A percentile compares a stretch with the other conserved stretches of the same genome.
phyloP scores from a whole-genome alignment of 1,284 basidiomycete species.

The Apiotrichum brassicae region DNA sequence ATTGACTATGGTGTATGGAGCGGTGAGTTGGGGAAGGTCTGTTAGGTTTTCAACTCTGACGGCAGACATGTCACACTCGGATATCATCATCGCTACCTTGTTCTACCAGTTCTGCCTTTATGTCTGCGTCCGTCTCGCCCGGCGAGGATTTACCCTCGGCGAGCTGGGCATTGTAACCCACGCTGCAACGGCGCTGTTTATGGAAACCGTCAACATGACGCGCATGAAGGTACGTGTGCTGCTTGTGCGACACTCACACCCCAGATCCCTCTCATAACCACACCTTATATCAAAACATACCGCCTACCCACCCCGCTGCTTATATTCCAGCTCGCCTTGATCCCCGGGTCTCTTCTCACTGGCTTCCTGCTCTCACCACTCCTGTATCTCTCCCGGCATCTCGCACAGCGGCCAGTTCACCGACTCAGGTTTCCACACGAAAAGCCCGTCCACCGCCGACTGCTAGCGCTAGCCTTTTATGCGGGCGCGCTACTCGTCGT shows the following conservation, averaged over 20 bases:
- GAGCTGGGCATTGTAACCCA: constrained; percentile 84
- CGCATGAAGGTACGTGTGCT: constrained; percentile 60
- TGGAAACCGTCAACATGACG: constrained; percentile 78
- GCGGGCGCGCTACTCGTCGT: constrained; percentile 69
- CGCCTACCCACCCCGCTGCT: constrained; percentile 87
- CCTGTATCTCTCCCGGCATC: constrained; percentile 83
- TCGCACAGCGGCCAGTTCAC: constrained; percentile 84
- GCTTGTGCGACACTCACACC: not conserved
- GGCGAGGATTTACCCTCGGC: constrained; percentile 88
- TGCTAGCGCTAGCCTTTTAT: constrained; percentile 83
- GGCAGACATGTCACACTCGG: constrained; percentile 69
- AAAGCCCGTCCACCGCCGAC: constrained; percentile 73
- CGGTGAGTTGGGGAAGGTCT: constrained; percentile 18
- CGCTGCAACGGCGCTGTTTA: constrained; percentile 76
- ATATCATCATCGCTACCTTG: constrained; percentile 65
- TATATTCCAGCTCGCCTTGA: constrained; percentile 85
- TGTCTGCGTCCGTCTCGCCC: constrained; percentile 77
- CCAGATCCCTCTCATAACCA: constrained; percentile 70
- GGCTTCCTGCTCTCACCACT: constrained; percentile 93
- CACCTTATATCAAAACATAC: constrained; percentile 86
- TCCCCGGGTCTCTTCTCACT: constrained; percentile 83
- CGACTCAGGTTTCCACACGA: constrained; percentile 83
- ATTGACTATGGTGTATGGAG: constrained; percentile 41
- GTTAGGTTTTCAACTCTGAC: constrained; percentile 16
- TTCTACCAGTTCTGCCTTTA: constrained; percentile 92